Conservation (phyloP, 2,329 filamentous ascomycete genomes). For the Penicillium sclerotigenum region DNA sequence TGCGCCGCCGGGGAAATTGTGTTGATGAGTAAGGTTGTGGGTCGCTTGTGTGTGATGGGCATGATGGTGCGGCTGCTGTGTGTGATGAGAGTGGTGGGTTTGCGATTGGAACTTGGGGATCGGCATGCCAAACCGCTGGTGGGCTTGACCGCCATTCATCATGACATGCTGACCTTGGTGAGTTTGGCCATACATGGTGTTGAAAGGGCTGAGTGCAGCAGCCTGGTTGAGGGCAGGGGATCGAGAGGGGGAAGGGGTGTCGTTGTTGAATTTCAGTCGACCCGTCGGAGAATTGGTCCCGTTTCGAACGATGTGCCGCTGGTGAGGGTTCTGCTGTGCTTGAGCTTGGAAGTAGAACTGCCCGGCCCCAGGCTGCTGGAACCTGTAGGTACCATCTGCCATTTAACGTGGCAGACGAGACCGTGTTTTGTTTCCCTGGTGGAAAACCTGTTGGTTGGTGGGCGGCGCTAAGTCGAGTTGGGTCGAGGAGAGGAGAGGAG, state of each 20-base stretch:
- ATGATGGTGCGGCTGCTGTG: conserved; percentile 45
- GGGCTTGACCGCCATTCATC: conserved; percentile 50
- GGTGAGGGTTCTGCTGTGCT: conserved; percentile 43
- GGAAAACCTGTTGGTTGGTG: conserved; percentile 25
- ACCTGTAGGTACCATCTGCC: conserved; percentile 55
- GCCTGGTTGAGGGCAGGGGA: conserved; percentile 46
- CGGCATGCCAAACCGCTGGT: conserved; percentile 50
- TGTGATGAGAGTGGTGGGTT: conserved; percentile 44
- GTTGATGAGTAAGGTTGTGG: conserved; percentile 48
- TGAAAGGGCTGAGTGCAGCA: conserved; percentile 43
- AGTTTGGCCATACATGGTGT: conserved; percentile 48
- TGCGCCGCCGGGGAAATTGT: conserved; percentile 49
- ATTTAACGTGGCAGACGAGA: conserved; percentile 52
- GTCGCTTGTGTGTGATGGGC: conserved; percentile 43
- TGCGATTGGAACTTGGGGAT: conserved; percentile 49
- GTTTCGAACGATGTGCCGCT: conserved; percentile 45
- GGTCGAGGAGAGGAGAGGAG: conserved; percentile 33
- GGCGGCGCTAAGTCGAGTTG: conserved; percentile 23
- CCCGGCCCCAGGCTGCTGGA: conserved; percentile 53
- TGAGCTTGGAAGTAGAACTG: conserved; percentile 48
- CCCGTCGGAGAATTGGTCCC: conserved; percentile 47
- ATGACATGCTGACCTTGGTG: conserved; percentile 50
- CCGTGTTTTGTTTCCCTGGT: conserved; percentile 37
- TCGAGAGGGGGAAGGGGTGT: conserved; percentile 49
- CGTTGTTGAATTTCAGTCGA: conserved; percentile 45